Conservation (phyloP, 208 protist species). For the Leishmania tropica region DNA sequence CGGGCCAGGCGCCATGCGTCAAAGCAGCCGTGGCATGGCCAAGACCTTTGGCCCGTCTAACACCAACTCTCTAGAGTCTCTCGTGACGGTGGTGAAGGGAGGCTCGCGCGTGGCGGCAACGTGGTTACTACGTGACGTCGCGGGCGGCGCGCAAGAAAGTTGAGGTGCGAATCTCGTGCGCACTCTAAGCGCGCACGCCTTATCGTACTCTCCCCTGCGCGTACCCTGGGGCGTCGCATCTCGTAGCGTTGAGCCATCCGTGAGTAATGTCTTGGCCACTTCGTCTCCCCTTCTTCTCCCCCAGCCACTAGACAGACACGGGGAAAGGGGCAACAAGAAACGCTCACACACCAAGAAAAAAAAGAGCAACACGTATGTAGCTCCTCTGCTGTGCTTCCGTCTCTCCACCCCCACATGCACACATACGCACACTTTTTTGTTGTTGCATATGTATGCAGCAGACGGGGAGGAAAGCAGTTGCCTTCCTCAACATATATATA, state of each 20-base stretch:
- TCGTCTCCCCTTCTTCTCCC: background rate
- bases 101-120: conserved; percentile 10
- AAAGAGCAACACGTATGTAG: background rate
- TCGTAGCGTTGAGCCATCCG: background rate
- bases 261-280: background rate
- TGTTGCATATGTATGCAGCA: background rate
- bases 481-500: background rate
- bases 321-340: background rate
- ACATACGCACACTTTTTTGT: no score
- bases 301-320: background rate
- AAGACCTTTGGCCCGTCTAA: background rate
- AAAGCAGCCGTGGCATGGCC: background rate
- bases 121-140: conserved; percentile 16
- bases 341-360: no score
- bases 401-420: background rate
- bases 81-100: conserved; percentile 23
- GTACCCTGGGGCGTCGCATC: background rate
- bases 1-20: background rate
- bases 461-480: background rate
- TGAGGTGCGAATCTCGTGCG: background rate
- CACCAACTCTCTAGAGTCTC: background rate
- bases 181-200: background rate
- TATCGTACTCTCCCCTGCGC: background rate
- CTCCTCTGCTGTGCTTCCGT: background rate
- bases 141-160: conserved; percentile 12